These are phyloP conservation scores for Limtongia smithiae DNA, from an alignment of 805 yeast species.

Conservation along the genomic window DNA sequence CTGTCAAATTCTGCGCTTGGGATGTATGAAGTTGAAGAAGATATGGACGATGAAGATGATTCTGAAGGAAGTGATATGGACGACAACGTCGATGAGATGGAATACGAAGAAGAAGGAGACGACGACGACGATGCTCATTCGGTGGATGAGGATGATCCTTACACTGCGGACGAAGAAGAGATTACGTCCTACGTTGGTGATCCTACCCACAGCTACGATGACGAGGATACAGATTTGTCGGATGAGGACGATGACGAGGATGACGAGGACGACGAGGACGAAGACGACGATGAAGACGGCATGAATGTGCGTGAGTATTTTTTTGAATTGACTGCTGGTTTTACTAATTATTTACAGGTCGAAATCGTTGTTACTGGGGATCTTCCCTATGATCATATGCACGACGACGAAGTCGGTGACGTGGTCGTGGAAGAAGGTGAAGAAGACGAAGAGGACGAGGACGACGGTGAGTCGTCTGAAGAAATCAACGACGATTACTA, in stretches of 20 bases:
- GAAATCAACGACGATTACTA: conserved; percentile 31
- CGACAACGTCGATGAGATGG: conserved; percentile 44
- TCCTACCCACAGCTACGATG: conserved; percentile 36
- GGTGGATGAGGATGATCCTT: conserved; percentile 34
- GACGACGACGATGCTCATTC: conserved; percentile 40
- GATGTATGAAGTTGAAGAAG: conserved; percentile 83
- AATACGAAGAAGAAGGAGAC: conserved; percentile 41
- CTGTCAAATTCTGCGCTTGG: conserved; percentile 87
- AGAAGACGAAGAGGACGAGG: conserved; percentile 32
- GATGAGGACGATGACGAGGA: conserved; percentile 25
- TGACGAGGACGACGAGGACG: conserved; percentile 28
- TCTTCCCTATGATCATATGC: conserved; percentile 37
- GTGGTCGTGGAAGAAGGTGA: conserved; percentile 32
- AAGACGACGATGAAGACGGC: conserved; percentile 35
- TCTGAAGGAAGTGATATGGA: conserved; percentile 42
- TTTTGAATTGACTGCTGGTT: not conserved
- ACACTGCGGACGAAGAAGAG: conserved; percentile 31
- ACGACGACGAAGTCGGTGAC: conserved; percentile 28
- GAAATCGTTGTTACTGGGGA: conserved; percentile 31
- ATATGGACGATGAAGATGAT: conserved; percentile 58
- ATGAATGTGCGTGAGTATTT: conserved; percentile 25
- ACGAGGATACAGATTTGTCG: not conserved
- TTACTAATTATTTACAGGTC: conserved; percentile 10
- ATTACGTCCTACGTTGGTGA: conserved; percentile 33
- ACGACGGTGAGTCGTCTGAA: conserved; percentile 31